phyloP scores from a whole-genome alignment of 164 flowering plant genomes.

The Echeveria elegans region DNA sequence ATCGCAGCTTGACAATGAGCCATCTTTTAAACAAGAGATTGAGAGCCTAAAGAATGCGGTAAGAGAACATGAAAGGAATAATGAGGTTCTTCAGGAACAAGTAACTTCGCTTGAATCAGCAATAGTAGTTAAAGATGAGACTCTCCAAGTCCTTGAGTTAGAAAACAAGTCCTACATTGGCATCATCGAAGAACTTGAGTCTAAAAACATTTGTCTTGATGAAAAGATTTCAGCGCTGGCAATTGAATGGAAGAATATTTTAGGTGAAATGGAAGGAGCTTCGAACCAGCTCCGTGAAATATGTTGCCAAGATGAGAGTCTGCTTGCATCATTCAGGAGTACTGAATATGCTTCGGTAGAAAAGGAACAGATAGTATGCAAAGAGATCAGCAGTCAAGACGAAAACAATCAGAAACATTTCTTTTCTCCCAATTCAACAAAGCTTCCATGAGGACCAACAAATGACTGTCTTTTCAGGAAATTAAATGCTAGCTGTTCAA shows the following conservation, averaged over 20 bases:
- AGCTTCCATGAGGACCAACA: background rate
- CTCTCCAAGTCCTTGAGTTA: constrained; percentile 1
- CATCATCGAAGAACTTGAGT: constrained; percentile 17
- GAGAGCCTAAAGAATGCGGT: constrained; percentile 13
- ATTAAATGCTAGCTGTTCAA: background rate
- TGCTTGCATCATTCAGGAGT: background rate
- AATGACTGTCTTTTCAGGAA: background rate
- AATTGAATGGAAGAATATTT: background rate
- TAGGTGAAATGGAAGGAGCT: background rate
- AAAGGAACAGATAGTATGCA: background rate
- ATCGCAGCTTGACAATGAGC: constrained; percentile 15
- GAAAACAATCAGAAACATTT: constrained; percentile 4
- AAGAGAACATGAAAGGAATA: constrained; percentile 19
- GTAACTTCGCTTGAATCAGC: constrained; percentile 15
- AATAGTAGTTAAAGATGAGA: constrained; percentile 10
- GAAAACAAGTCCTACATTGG: constrained; percentile 10
- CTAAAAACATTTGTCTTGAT: background rate
- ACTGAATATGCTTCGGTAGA: background rate
- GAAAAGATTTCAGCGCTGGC: background rate
- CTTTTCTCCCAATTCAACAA: background rate
- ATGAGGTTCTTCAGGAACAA: constrained; percentile 21
- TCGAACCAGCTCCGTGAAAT: constrained; percentile 1
- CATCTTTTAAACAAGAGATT: constrained; percentile 18
- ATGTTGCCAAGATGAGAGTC: background rate
- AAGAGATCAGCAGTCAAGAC: background rate